Conservation (phyloP, 2,329 filamentous ascomycete genomes). For the Aspergillus sp. region DNA sequence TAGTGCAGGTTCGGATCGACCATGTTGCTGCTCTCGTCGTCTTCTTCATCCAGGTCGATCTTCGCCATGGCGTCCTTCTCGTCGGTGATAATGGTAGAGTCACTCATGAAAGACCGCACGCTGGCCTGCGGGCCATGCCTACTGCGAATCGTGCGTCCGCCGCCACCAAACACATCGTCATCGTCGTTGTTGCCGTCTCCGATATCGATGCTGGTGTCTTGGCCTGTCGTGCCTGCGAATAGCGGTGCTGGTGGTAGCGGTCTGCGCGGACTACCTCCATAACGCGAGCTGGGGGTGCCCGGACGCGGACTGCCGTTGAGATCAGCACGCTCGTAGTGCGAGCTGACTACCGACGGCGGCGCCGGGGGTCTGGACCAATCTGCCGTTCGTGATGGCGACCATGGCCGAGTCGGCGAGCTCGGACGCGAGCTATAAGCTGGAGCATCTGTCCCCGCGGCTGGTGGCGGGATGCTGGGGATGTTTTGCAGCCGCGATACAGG, state of each 20-base stretch:
- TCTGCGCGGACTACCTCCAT: conserved; percentile 81
- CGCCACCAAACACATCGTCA: conserved; percentile 70
- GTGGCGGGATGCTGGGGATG: conserved; percentile 41
- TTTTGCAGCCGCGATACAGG: conserved; percentile 43
- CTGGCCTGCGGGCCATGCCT: conserved; percentile 56
- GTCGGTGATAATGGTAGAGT: conserved; percentile 58
- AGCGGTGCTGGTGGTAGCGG: conserved; percentile 86
- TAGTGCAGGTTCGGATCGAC: conserved; percentile 65
- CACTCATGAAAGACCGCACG: conserved; percentile 60
- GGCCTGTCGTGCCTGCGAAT: conserved; percentile 58
- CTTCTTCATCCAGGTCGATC: conserved; percentile 43
- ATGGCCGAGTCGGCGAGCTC: conserved; percentile 48
- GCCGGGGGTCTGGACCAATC: conserved; percentile 73
- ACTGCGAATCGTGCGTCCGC: conserved; percentile 42
- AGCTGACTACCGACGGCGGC: conserved; percentile 59
- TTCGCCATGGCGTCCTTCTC: conserved; percentile 44
- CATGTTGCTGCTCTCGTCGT: conserved; percentile 51
- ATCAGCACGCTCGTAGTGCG: conserved; percentile 81
- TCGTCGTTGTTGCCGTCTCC: conserved; percentile 61
- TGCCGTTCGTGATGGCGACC: conserved; percentile 52
- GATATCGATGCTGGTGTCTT: conserved; percentile 47
- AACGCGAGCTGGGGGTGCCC: conserved; percentile 83
- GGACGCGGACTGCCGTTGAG: conserved; percentile 86
- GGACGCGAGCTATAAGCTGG: conserved; percentile 39
- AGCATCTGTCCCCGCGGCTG: conserved; percentile 30